Base-by-base conservation (phyloP, 306 rosid species). In the Glycyrrhiza uralensis region DNA sequence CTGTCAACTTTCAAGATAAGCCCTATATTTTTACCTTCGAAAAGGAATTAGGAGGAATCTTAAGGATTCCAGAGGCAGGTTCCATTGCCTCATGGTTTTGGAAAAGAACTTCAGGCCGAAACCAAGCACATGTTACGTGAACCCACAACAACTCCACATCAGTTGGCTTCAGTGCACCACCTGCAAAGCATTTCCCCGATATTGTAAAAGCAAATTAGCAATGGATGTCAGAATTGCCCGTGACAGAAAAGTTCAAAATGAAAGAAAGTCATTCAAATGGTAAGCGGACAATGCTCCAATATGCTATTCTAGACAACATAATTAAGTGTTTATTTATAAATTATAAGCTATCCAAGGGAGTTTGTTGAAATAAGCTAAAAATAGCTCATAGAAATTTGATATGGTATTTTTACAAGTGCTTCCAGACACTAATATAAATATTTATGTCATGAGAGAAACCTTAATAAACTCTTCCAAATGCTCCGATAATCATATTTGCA, bases 71-170 rank as follows among this genome's bases (percentile, higher is more conserved):
- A 52, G 77, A 76, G 36, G 98, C 98, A 63, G 98, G 98, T 77
- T 93, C 96, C 97, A 93, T 93, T 69, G 79, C 81, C 83, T 86
- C 91, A 0, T 89, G 85, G 74, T 93, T 80, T 79, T 63, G 67
- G 88, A 91, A 93, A 80, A 72, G 79, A 81, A 93, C 86, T 89
- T 83, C 96, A 55, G 90, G 98, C 59, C 57, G 88, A 79, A 93
- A 90, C 98, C 98, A 93, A 81, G 97, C 97, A 18, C 98, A 93
- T 24, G 96, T 83, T 69, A 93, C 86, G 72, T 93, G 98, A 83
- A 87, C 89, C 98, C 98, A 93, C 55, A 87, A 75, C 76, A 68
- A 65, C 66, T 87, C 97, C 18, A 89, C 86, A 58, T 93, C 96
- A 14, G 96, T 91, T 69, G 96, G 97, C 94, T 93, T 93, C 72